These are phyloP conservation scores for Ceratocystis colombiana DNA, from an alignment of 2,329 filamentous ascomycete species.

Conservation along the genomic window DNA sequence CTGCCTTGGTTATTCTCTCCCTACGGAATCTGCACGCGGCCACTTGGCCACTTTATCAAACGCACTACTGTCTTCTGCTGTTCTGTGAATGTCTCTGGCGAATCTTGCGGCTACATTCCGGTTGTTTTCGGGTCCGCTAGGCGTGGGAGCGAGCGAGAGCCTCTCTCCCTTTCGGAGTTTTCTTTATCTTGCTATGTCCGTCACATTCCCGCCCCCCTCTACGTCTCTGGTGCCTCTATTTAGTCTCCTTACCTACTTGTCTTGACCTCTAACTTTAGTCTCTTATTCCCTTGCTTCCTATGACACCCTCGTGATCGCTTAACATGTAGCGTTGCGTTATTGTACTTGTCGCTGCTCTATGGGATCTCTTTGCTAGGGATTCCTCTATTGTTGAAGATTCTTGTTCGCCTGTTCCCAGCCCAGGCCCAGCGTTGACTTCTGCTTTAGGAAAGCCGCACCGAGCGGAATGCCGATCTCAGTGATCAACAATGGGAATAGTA, in stretches of 20 bases:
- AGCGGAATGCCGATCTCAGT: constrained; percentile 14
- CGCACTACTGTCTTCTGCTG: not conserved
- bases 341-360: not conserved
- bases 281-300: too few relatives aligned
- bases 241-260: not conserved
- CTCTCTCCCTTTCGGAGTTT: too few relatives aligned
- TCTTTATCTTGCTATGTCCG: too few relatives aligned
- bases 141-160: not conserved
- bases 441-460: constrained; percentile 19
- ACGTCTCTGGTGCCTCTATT: not conserved
- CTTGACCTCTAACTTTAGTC: not conserved
- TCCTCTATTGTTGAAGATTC: constrained; percentile 4
- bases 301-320: not conserved
- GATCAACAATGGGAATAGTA: not conserved
- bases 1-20: not conserved
- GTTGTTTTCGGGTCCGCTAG: not conserved
- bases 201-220: not conserved
- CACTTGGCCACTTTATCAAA: not conserved
- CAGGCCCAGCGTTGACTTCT: not conserved
- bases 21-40: not conserved
- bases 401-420: not conserved
- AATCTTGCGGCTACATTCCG: not conserved
- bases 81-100: not conserved
- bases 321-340: not conserved
- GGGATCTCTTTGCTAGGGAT: not conserved